These are phyloP conservation scores for Rhodosporidiobolus odoratus DNA, from an alignment of 768 basidiomycete genomes.

Conservation along the genomic window DNA sequence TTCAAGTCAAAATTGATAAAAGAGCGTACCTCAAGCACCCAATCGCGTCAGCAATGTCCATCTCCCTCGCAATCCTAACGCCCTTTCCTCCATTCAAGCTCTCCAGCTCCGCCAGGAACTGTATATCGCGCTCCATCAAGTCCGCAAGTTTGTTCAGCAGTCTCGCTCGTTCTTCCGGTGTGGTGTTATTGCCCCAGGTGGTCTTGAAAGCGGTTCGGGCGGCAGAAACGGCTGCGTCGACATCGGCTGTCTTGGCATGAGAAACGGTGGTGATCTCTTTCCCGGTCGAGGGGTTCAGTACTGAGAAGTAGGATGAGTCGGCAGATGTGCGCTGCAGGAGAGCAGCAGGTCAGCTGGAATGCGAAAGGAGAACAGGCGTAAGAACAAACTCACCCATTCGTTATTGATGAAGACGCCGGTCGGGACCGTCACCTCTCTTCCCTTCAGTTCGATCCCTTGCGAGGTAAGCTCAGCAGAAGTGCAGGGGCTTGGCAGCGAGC, in stretches of 20 bases:
- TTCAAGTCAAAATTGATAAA: neutral
- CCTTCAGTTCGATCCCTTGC: conserved; percentile 16
- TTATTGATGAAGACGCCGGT: conserved; percentile 90
- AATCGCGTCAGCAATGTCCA: conserved; percentile 46
- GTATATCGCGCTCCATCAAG: conserved; percentile 44
- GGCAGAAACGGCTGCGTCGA: conserved; percentile 43
- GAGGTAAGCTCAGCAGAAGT: too few species aligned
- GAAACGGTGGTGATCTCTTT: conserved; percentile 64
- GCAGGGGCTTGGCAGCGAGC: too few species aligned
- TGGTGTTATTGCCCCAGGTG: conserved; percentile 47
- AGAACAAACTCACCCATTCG: conserved; percentile 59
- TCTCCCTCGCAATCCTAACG: conserved; percentile 43
- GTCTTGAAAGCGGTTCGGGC: conserved; percentile 49
- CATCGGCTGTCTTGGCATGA: conserved; percentile 52
- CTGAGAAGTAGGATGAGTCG: conserved; percentile 39
- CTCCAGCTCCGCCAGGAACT: conserved; percentile 46
- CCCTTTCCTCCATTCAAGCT: conserved; percentile 47
- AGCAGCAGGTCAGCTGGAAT: neutral
- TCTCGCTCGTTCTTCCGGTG: conserved; percentile 44
- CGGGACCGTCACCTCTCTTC: conserved; percentile 50
- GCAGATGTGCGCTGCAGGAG: neutral
- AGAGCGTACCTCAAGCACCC: conserved; percentile 43
- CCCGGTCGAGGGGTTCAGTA: conserved; percentile 78
- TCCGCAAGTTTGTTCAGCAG: conserved; percentile 40
- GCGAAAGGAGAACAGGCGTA: neutral